Evolutionary conservation across 306 rosid species (phyloP), one percentile per base, ranked within the genome.

Genomic region (Lablab purpureus): DNA sequence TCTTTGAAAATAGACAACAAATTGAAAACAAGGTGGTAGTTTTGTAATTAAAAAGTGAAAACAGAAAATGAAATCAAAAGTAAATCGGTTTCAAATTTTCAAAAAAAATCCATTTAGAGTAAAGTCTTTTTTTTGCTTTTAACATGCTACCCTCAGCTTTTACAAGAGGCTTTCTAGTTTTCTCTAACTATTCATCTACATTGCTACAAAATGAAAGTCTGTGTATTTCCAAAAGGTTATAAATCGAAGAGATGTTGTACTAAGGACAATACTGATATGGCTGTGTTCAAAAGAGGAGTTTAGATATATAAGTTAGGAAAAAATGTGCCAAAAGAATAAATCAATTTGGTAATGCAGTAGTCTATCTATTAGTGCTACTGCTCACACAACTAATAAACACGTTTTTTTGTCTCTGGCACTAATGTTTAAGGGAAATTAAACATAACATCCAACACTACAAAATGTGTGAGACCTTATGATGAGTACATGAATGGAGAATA

Each of bases 401-500:
- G n/a, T 25, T 21, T 6, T 22, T 40, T 41, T 51, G 37, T 41
- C 65, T 56, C 70, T 9, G 15, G 41, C 23, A 66, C 51, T 22
- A 51, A 51, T 51, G 41, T 47, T 71, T 63, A 28, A 28, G 51
- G 54, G 51, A 62, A 25, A 63, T 9, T 18, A 76, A 40, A 28
- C 75, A 83, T 65, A 69, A 13, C 37, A 75, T 25, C 43, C 75
- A 75, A 64, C 54, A 54, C 62, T 62, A 64, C 50, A 22, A 76
- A 68, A 71, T 51, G 23, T 32, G 47, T 13, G 46, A 63, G 12
- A n/a, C 27, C 46, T 67, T 27, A 34, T n/a, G n/a, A n/a, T n/a
- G n/a, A n/a, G n/a, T n/a, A n/a, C n/a, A n/a, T n/a, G n/a, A n/a
- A n/a, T n/a, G n/a, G n/a, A n/a, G n/a, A n/a, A n/a, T n/a, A n/a